Base-by-base conservation (phyloP, 2,329 filamentous ascomycete species). In the Colletotrichum navitas region DNA sequence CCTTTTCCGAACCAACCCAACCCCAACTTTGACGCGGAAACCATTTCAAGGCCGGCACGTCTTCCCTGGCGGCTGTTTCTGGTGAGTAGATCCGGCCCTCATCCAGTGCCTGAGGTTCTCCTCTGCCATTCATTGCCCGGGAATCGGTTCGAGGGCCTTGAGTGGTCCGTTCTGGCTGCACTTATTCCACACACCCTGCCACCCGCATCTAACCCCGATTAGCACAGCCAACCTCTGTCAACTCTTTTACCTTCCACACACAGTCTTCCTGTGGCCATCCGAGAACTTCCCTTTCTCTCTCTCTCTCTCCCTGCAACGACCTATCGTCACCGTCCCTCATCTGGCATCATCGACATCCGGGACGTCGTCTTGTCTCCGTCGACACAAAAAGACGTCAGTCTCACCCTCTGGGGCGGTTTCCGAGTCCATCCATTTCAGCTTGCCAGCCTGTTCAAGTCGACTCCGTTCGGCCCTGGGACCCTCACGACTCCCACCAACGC, bases 171-270 rank as follows among this genome's bases (percentile, higher is more conserved):
- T 54, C 61, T 47, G 58, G 32, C 60, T 72, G 69, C 69, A 72
- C 66, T 69, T 43, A 59, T 72, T 34, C 66, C 60, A 64, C 69
- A 32, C 52, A 55, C 29, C 52, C 59, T 63, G 55, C 69, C 68
- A 54, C 69, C 59, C 54, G 56, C 69, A 63, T 72, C 66, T 70
- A 69, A 64, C 64, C 66, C 61, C 63, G 54, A 72, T 54, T 43
- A 69, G 59, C 41, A 63, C 66, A 41, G 55, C 55, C 69, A 69
- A 56, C 65, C 52, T 60, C 54, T 39, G 45, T 56, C 66, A 60
- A 39, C 55, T 36, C 45, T 66, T 32, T 55, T n/a, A 32, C 41
- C 41, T 55, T 51, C 36, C 51, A 36, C 36, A 55, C 55, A 55
- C 55, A 58, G 65, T 36, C 49, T 62, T 56, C 16, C 26, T 10